phyloP scores from a whole-genome alignment of 2,329 filamentous ascomycete genomes.

The Parascedosporium putredinis region DNA sequence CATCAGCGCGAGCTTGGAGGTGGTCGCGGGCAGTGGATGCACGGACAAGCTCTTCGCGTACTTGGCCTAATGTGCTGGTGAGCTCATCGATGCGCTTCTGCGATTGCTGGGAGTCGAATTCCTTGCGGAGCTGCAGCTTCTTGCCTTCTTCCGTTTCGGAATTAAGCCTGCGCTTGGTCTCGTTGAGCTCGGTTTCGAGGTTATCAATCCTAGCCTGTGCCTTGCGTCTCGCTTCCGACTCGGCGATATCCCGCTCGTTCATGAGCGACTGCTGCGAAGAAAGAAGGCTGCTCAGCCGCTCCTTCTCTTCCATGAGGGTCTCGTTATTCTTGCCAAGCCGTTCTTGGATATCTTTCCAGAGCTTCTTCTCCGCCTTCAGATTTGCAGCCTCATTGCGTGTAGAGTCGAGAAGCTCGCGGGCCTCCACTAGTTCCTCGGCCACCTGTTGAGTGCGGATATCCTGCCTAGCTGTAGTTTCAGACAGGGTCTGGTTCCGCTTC shows the following conservation, averaged over 20 bases:
- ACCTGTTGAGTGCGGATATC: conserved; percentile 86
- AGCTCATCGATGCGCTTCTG: conserved; percentile 92
- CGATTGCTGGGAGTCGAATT: conserved; percentile 79
- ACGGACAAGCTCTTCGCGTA: conserved; percentile 76
- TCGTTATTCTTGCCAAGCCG: conserved; percentile 85
- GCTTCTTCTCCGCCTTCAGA: conserved; percentile 84
- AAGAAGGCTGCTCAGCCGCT: conserved; percentile 71
- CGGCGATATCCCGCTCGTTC: conserved; percentile 80
- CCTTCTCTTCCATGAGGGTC: conserved; percentile 70
- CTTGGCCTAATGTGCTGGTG: conserved; percentile 64
- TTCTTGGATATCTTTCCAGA: conserved; percentile 90
- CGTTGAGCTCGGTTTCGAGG: conserved; percentile 67
- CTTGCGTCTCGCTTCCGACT: conserved; percentile 71
- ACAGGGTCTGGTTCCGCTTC: conserved; percentile 65
- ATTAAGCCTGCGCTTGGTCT: conserved; percentile 71
- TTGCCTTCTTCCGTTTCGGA: conserved; percentile 77
- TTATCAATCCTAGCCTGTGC: conserved; percentile 68
- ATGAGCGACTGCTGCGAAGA: conserved; percentile 78
- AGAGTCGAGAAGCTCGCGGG: conserved; percentile 70
- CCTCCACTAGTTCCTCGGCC: conserved; percentile 85
- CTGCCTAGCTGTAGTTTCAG: conserved; percentile 78
- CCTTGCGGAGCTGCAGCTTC: conserved; percentile 72
- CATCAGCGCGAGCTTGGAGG: conserved; percentile 77
- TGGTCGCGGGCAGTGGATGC: conserved; percentile 84
- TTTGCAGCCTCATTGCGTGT: conserved; percentile 86